Percentiles rank a stretch among this genome's conserved stretches.
Conservation (phyloP, 2,329 filamentous ascomycete species). For the Hypoxylon sp. region DNA sequence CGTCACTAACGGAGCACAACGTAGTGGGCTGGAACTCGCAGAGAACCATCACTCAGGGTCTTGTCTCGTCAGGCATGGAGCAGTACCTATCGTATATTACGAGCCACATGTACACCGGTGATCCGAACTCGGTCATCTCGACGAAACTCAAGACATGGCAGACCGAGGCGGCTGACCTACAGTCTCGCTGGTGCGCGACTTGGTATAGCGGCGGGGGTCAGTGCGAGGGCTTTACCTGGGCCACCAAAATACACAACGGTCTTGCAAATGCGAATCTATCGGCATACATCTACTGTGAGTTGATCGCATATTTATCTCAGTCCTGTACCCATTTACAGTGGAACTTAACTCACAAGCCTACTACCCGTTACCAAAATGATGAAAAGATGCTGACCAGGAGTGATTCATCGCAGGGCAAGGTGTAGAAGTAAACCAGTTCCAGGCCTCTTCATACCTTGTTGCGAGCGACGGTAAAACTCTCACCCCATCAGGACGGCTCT, state of each 20-base stretch:
- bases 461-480: constrained; percentile 39
- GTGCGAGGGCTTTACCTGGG: constrained; percentile 51
- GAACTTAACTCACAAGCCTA: too few species aligned
- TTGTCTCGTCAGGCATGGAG: constrained; percentile 49
- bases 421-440: constrained; percentile 41
- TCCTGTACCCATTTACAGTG: too few species aligned
- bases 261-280: constrained; percentile 55
- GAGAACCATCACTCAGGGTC: constrained; percentile 47
- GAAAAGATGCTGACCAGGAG: too few species aligned
- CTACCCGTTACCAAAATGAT: too few species aligned
- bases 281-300: constrained; percentile 54
- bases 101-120: constrained; percentile 47
- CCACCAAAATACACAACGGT: constrained; percentile 51
- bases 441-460: constrained; percentile 43
- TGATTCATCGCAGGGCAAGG: constrained; percentile 47
- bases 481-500: constrained; percentile 38
- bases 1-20: not conserved
- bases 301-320: too few species aligned
- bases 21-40: constrained; percentile 52
- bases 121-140: constrained; percentile 39
- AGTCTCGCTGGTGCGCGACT: constrained; percentile 46
- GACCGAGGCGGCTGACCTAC: constrained; percentile 55
- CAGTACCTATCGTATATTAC: constrained; percentile 53
- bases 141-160: constrained; percentile 54
- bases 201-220: constrained; percentile 54